A percentile compares a stretch with the other conserved stretches of the same genome.
These are phyloP conservation scores for Annona squamosa DNA, from an alignment of 164 flowering plant genomes.

Conservation along the genomic window DNA sequence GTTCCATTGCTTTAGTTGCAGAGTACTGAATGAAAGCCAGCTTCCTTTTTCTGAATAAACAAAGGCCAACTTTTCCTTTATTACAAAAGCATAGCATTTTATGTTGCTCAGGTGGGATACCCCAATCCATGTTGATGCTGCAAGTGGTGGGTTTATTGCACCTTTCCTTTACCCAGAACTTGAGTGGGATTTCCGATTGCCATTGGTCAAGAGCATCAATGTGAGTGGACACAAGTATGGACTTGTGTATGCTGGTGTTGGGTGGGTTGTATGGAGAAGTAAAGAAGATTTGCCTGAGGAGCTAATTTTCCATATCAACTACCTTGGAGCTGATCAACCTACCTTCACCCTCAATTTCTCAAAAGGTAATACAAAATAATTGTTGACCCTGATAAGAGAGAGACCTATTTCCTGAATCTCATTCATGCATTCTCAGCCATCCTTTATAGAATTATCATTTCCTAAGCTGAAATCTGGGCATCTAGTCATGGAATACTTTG, in stretches of 20 bases:
- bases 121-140: conserved; percentile 74
- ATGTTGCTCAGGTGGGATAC: conserved; percentile 35
- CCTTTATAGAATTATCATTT: background rate
- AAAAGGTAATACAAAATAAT: conserved; percentile 38
- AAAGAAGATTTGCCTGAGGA: conserved; percentile 65
- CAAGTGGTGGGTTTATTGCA: conserved; percentile 41
- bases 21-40: background rate
- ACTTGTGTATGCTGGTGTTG: conserved; percentile 67
- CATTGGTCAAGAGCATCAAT: conserved; percentile 70
- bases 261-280: conserved; percentile 67
- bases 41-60: background rate
- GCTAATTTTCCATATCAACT: conserved; percentile 66
- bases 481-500: too few relatives aligned
- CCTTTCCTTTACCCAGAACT: conserved; percentile 44
- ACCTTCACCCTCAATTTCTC: conserved; percentile 81
- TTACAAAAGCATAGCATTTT: background rate
- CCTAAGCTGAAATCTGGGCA: too few relatives aligned
- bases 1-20: background rate
- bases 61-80: background rate
- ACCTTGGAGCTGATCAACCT: conserved; percentile 64
- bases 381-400: background rate
- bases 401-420: background rate
- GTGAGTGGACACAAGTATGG: conserved; percentile 79
- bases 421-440: background rate
- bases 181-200: conserved; percentile 67